A percentile compares a stretch with the other conserved stretches of the same genome.
phyloP scores from a whole-genome alignment of 2,329 filamentous ascomycete genomes.

The Fusarium sp. region DNA sequence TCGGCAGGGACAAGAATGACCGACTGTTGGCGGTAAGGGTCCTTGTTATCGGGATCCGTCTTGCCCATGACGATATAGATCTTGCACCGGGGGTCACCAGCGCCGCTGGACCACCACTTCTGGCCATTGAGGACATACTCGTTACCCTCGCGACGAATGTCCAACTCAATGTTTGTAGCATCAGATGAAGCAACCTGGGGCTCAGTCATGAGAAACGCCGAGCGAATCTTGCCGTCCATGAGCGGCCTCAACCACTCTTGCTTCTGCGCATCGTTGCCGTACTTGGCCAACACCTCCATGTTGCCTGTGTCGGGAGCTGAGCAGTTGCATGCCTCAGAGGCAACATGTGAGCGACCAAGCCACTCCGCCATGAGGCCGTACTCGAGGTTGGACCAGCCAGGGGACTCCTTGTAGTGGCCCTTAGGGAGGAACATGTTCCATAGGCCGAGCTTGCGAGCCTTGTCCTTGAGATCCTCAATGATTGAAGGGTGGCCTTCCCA shows the following conservation, averaged over 20 bases:
- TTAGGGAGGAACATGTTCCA: constrained; percentile 99
- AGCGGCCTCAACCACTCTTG: constrained; percentile 84
- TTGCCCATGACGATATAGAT: constrained; percentile 99
- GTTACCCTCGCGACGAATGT: constrained; percentile 84
- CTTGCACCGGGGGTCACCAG: constrained; percentile 90
- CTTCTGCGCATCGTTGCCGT: constrained; percentile 89
- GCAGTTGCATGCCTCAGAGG: constrained; percentile 91
- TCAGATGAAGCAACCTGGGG: constrained; percentile 89
- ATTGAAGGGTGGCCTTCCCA: constrained; percentile 85
- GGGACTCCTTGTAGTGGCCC: constrained; percentile 94
- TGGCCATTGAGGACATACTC: constrained; percentile 92
- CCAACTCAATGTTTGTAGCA: constrained; percentile 91
- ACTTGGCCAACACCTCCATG: constrained; percentile 95
- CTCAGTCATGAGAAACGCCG: constrained; percentile 95
- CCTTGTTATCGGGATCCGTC: constrained; percentile 79
- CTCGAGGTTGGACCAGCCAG: constrained; percentile 94
- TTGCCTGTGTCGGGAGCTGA: constrained; percentile 93
- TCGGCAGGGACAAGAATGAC: constrained; percentile 88
- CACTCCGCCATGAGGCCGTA: constrained; percentile 98
- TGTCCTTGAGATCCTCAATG: constrained; percentile 89
- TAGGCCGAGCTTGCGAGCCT: constrained; percentile 84
- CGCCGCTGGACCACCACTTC: constrained; percentile 99
- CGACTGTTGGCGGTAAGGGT: constrained; percentile 91
- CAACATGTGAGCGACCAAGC: constrained; percentile 86
- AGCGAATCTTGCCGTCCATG: constrained; percentile 86